These are phyloP conservation scores for Elaphomyces granulatus DNA, from an alignment of 495 filamentous ascomycete species.

Conservation along the genomic window DNA sequence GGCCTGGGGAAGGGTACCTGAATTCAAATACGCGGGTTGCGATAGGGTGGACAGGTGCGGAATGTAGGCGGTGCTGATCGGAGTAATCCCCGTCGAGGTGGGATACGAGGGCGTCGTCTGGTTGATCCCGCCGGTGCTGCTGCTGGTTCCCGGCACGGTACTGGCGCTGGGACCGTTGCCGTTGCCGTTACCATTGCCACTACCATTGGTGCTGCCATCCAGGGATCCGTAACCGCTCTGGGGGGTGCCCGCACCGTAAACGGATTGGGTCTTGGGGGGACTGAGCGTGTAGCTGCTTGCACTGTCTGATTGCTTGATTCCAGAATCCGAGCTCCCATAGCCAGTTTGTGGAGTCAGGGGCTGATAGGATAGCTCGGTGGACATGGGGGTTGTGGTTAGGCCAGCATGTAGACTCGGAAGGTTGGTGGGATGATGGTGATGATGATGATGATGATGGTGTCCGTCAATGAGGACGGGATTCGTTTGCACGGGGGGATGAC, in stretches of 20 bases:
- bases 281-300: slow-evolving; percentile 8
- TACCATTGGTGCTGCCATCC: slow-evolving; percentile 1
- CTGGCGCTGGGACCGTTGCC: slow-evolving; percentile 9
- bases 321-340: slow-evolving; percentile 5
- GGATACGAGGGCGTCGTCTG: slow-evolving; percentile 13
- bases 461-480: slow-evolving; percentile 2
- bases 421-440: slow-evolving; percentile 2
- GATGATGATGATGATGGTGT: slow-evolving; percentile 9
- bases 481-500: slow-evolving; percentile 9
- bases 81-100: slow-evolving; percentile 16
- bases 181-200: background rate
- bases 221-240: background rate
- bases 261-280: slow-evolving; percentile 8
- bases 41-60: slow-evolving; percentile 9
- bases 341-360: slow-evolving; percentile 9
- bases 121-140: slow-evolving; percentile 1
- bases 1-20: slow-evolving; percentile 1
- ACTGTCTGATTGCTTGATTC: slow-evolving; percentile 7
- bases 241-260: background rate
- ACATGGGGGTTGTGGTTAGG: background rate
- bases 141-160: slow-evolving; percentile 6
- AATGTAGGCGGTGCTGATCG: slow-evolving; percentile 12
- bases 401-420: slow-evolving; percentile 9
- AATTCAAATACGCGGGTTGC: background rate
- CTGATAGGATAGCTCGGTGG: slow-evolving; percentile 6